These are phyloP conservation scores for Exidia glandulosa DNA, from an alignment of 768 basidiomycete genomes.

Conservation along the genomic window DNA sequence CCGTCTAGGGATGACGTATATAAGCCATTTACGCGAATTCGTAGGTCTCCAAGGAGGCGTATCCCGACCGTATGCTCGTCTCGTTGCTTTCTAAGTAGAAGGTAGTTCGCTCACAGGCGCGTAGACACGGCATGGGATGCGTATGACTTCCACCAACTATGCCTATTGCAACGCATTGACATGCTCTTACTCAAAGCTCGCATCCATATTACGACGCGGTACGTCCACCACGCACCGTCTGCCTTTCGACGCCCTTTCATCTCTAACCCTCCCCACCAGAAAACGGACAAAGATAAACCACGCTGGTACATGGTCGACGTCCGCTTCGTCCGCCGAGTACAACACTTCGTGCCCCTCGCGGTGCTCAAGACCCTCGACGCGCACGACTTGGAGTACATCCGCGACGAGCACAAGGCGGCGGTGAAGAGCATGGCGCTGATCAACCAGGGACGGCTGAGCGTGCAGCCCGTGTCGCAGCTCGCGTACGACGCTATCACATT, in stretches of 20 bases:
- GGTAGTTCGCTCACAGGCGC: conserved; percentile 8
- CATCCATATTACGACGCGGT: conserved; percentile 81
- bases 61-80: conserved; percentile 71
- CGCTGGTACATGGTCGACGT: conserved; percentile 92
- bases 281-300: conserved; percentile 63
- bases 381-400: conserved; percentile 54
- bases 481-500: conserved; percentile 53
- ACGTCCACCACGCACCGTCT: conserved; percentile 14
- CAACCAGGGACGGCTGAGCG: conserved; percentile 72
- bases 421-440: conserved; percentile 77
- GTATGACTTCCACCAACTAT: conserved; percentile 34
- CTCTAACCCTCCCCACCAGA: conserved; percentile 39
- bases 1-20: not conserved
- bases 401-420: conserved; percentile 44
- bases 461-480: conserved; percentile 60
- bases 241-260: not conserved
- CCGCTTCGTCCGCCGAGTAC: conserved; percentile 50
- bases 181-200: conserved; percentile 19
- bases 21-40: not conserved
- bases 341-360: conserved; percentile 67
- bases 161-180: too few species aligned
- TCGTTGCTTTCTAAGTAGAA: not conserved
- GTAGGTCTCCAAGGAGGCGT: conserved; percentile 72
- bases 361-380: conserved; percentile 60
- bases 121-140: conserved; percentile 88